Evolutionary conservation across 208 protist genomes (phyloP).

Genomic region (Leishmania gerbilli): DNA sequence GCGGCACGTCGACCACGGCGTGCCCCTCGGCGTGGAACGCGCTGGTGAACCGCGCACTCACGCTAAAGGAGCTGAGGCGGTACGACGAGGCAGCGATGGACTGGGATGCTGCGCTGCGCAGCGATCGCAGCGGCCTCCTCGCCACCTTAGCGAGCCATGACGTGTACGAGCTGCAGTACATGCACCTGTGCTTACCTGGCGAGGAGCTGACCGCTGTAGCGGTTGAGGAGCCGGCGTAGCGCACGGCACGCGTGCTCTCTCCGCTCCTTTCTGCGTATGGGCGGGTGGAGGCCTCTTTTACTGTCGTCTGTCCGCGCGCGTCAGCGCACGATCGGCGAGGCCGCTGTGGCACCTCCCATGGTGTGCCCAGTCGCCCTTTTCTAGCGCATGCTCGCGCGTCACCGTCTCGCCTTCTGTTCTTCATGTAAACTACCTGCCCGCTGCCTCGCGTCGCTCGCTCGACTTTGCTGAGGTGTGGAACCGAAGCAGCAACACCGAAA

Average conservation of each 20-base stretch:
- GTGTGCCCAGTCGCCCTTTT: not conserved
- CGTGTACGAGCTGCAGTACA: slow-evolving; percentile 60
- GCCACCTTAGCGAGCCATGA: slow-evolving; percentile 53
- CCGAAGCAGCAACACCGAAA: not conserved
- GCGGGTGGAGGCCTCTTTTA: not conserved
- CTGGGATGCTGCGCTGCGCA: slow-evolving; percentile 68
- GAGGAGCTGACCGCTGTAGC: slow-evolving; percentile 30
- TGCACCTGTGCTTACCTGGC: slow-evolving; percentile 65
- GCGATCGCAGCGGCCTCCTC: slow-evolving; percentile 52
- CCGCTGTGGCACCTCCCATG: not conserved
- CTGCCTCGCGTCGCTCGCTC: not conserved
- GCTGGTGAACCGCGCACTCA: slow-evolving; percentile 84
- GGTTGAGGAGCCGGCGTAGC: not conserved
- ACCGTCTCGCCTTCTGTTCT: not conserved
- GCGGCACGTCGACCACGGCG: not conserved
- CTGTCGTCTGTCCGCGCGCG: not conserved
- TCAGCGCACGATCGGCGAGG: not conserved
- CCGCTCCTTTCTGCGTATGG: not conserved
- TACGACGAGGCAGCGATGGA: slow-evolving; percentile 86
- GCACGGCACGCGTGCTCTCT: not conserved
- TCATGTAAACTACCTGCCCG: not conserved
- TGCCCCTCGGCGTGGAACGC: slow-evolving; percentile 39
- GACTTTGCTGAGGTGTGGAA: not conserved
- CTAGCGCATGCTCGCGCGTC: not conserved
- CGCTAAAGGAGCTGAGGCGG: slow-evolving; percentile 66